Percentiles rank a stretch among this genome's conserved stretches.
phyloP scores from a whole-genome alignment of 345 rosid species.

The Euphorbia pulcherrima region DNA sequence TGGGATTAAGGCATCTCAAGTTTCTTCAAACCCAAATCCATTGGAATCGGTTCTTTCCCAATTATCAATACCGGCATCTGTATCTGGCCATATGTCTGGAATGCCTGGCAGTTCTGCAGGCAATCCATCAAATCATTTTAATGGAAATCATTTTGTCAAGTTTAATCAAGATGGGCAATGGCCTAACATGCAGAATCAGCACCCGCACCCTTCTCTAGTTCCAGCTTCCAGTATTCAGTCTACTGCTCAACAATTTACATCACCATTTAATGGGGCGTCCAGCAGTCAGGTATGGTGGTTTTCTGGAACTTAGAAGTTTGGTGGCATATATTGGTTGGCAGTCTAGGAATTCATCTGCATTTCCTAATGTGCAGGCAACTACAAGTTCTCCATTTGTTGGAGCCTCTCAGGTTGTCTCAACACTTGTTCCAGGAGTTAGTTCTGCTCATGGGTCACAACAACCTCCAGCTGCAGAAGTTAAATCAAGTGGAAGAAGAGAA shows the following conservation, averaged over 20 bases:
- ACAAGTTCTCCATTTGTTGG: slow-evolving; percentile 43
- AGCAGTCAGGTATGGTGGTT: slow-evolving; percentile 49
- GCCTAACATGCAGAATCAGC: slow-evolving; percentile 46
- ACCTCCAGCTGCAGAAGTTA: slow-evolving; percentile 38
- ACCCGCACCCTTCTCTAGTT: slow-evolving; percentile 45
- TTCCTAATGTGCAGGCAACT: slow-evolving; percentile 44
- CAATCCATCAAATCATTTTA: slow-evolving; percentile 25
- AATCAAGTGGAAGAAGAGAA: slow-evolving; percentile 59
- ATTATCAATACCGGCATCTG: slow-evolving; percentile 50
- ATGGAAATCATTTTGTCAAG: slow-evolving; percentile 29
- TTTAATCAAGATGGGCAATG: slow-evolving; percentile 31
- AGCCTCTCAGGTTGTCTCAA: slow-evolving; percentile 31
- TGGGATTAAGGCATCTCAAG: slow-evolving; percentile 44
- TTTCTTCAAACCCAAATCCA: slow-evolving; percentile 49
- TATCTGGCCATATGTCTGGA: slow-evolving; percentile 44
- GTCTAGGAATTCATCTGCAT: slow-evolving; percentile 48
- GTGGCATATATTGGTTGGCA: slow-evolving; percentile 23
- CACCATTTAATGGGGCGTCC: slow-evolving; percentile 43
- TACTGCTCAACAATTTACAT: slow-evolving; percentile 38
- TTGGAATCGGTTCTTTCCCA: slow-evolving; percentile 79
- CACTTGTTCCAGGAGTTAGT: slow-evolving; percentile 29
- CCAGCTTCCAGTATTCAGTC: slow-evolving; percentile 43
- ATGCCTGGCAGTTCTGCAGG: slow-evolving; percentile 25
- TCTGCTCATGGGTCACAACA: slow-evolving; percentile 35
- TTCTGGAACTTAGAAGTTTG: slow-evolving; percentile 9